Percentiles rank a stretch among this genome's conserved stretches.
Evolutionary conservation across 805 yeast species (phyloP).

Genomic region (Metschnikowia similis): DNA sequence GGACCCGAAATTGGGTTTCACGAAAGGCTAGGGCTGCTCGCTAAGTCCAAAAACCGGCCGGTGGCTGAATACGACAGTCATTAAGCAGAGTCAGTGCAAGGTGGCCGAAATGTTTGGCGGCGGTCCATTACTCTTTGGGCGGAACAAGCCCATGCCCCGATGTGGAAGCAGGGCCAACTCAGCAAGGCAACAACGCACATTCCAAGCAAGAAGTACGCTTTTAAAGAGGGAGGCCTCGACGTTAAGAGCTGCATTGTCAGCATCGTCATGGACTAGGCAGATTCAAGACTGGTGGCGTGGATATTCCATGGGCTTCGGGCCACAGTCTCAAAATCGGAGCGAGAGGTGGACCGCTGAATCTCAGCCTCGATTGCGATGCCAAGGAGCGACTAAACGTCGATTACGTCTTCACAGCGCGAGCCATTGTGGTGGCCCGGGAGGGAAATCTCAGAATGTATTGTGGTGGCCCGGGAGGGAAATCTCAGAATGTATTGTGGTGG

Average conservation of each 20-base stretch:
- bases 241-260: conserved; percentile 14
- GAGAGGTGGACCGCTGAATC: no score
- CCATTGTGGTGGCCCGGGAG: no score
- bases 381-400: no score
- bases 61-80: conserved; percentile 3
- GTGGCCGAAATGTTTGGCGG: no score
- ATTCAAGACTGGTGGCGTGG: conserved; percentile 15
- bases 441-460: no score
- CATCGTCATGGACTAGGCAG: conserved; percentile 26
- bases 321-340: no score
- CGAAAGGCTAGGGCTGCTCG: not conserved
- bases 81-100: conserved; percentile 6
- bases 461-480: no score
- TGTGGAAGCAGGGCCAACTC: conserved; percentile 3
- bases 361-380: no score
- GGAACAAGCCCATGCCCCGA: conserved; percentile 3
- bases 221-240: conserved; percentile 14
- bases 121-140: conserved; percentile 1
- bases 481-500: no score
- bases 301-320: no score
- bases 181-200: not conserved
- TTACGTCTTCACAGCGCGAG: no score
- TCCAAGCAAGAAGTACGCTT: not conserved
- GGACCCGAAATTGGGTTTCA: not conserved
- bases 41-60: not conserved